Percentiles rank a stretch among this genome's conserved stretches.
Conservation (phyloP, 179 eudicot species). For the Corrigiola litoralis region DNA sequence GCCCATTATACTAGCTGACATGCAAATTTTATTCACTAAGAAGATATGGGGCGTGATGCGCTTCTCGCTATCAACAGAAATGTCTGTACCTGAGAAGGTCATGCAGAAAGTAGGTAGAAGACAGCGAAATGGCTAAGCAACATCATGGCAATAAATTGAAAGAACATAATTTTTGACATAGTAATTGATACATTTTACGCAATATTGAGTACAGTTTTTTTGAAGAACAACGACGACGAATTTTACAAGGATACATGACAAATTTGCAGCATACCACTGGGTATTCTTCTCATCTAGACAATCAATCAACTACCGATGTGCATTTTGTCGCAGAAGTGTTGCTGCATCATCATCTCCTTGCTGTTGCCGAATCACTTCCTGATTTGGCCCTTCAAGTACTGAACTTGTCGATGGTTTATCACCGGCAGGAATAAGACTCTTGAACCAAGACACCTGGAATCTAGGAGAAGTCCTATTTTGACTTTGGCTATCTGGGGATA, state of each 20-base stretch:
- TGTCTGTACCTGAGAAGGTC: too few relatives aligned
- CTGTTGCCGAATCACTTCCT: constrained; percentile 27
- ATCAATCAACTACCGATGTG: constrained; percentile 23
- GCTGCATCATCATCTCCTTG: constrained; percentile 27
- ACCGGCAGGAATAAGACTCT: constrained; percentile 55
- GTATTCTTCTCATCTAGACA: background rate
- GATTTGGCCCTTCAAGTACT: constrained; percentile 49
- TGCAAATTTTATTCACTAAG: too few relatives aligned
- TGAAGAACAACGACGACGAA: background rate
- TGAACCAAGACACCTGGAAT: constrained; percentile 71
- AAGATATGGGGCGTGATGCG: too few relatives aligned
- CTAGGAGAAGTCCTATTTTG: constrained; percentile 43
- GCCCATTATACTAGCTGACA: too few relatives aligned
- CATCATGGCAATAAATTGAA: background rate
- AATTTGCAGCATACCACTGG: background rate
- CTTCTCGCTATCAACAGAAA: too few relatives aligned
- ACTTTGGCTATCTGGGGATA: constrained; percentile 40
- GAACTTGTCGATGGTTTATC: constrained; percentile 75
- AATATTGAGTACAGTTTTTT: background rate
- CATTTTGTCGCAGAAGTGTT: constrained; percentile 17
- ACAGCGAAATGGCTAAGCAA: too few relatives aligned
- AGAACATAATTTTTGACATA: constrained; percentile 10
- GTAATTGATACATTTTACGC: constrained; percentile 18
- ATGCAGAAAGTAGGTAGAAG: too few relatives aligned
- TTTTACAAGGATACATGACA: constrained; percentile 29